Evolutionary conservation across 2,329 filamentous ascomycete genomes (phyloP).

Genomic region (Fusarium mangiferae): DNA sequence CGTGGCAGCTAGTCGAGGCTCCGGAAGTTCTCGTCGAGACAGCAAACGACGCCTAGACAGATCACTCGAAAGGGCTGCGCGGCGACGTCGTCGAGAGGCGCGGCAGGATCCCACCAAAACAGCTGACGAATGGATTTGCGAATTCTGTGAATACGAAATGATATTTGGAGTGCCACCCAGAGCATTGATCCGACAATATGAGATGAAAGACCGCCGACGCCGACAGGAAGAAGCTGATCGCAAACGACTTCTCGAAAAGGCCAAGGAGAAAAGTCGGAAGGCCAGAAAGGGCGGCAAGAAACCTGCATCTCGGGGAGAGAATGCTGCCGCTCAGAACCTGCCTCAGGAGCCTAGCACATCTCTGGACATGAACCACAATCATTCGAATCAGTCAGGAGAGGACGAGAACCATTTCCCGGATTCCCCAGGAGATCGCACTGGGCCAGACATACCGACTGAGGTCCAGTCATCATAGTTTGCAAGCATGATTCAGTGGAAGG

Average conservation of each 20-base stretch:
- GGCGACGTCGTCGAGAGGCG: conserved; percentile 78
- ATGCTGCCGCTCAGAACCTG: conserved; percentile 36
- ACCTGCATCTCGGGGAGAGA: conserved; percentile 44
- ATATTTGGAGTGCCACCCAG: conserved; percentile 91
- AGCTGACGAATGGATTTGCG: conserved; percentile 92
- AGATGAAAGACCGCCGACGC: conserved; percentile 90
- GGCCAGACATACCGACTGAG: conserved; percentile 21
- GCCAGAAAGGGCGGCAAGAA: conserved; percentile 86
- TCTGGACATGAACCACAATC: conserved; percentile 45
- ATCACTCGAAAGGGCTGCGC: conserved; percentile 79
- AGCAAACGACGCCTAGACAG: conserved; percentile 74
- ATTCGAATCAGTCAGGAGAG: conserved; percentile 54
- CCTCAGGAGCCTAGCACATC: conserved; percentile 37
- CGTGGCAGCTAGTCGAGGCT: conserved; percentile 46
- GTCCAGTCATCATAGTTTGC: conserved; percentile 23
- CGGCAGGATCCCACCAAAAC: conserved; percentile 76
- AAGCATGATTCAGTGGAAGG: neutral
- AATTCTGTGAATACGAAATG: conserved; percentile 97
- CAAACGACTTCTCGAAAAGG: conserved; percentile 85
- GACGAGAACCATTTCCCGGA: conserved; percentile 46
- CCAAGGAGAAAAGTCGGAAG: conserved; percentile 92
- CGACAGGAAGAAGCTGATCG: conserved; percentile 89
- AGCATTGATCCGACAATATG: conserved; percentile 89
- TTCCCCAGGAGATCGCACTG: conserved; percentile 30
- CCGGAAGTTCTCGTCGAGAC: conserved; percentile 58